Evolutionary conservation across 164 flowering plant species (phyloP).

Genomic region (Cinnamomum chago): DNA sequence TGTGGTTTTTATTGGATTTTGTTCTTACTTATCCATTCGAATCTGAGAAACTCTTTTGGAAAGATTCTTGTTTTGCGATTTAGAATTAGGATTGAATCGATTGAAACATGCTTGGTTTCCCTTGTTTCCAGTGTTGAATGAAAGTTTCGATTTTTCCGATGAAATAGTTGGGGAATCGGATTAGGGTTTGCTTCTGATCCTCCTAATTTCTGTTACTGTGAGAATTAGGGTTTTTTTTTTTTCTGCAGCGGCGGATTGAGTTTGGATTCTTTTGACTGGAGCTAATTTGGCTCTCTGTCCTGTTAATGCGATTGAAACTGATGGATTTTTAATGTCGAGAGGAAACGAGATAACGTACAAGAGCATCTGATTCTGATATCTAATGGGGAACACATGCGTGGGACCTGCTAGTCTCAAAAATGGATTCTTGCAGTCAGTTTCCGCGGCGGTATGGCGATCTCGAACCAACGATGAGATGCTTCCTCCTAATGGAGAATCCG

Average conservation of each 20-base stretch:
- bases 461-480: conserved; percentile 10
- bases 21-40: no score
- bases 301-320: background rate
- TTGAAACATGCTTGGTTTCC: background rate
- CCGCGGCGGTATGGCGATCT: conserved; percentile 38
- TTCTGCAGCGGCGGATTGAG: background rate
- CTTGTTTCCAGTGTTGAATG: background rate
- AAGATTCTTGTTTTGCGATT: background rate
- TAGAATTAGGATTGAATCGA: background rate
- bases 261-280: background rate
- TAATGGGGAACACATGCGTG: conserved; percentile 65
- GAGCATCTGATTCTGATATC: conserved; percentile 6
- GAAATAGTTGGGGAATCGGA: background rate
- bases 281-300: background rate
- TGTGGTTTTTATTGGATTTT: background rate
- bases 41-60: no score
- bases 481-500: conserved; percentile 9
- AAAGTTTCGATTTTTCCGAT: background rate
- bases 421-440: conserved; percentile 38
- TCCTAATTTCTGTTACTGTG: background rate
- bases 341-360: background rate
- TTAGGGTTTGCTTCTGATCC: background rate
- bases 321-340: conserved; percentile 9
- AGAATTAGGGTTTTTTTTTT: background rate
- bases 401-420: conserved; percentile 30